These are phyloP conservation scores for Wickerhamiella sergipiensis DNA, from an alignment of 805 yeast genomes.

Conservation along the genomic window DNA sequence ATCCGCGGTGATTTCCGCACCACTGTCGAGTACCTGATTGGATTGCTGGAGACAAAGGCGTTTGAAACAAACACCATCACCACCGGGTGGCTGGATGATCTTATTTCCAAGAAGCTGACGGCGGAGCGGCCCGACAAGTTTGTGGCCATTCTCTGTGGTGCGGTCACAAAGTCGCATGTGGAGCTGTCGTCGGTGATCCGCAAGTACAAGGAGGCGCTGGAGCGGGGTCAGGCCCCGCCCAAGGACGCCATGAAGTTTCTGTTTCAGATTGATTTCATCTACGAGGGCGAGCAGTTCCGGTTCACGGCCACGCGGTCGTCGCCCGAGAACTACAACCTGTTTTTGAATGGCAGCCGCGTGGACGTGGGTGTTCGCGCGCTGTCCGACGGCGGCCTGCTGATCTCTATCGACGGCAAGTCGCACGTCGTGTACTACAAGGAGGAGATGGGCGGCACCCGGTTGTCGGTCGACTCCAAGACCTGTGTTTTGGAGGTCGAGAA, in stretches of 20 bases:
- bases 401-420: slow-evolving; percentile 81
- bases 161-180: slow-evolving; percentile 87
- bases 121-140: slow-evolving; percentile 93
- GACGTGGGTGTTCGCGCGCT: slow-evolving; percentile 79
- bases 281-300: slow-evolving; percentile 84
- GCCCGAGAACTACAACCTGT: slow-evolving; percentile 68
- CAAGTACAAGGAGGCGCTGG: slow-evolving; percentile 64
- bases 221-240: slow-evolving; percentile 89
- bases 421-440: slow-evolving; percentile 97
- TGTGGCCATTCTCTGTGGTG: slow-evolving; percentile 92
- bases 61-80: slow-evolving; percentile 94
- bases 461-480: slow-evolving; percentile 90
- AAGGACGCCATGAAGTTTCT: slow-evolving; percentile 71
- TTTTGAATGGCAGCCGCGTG: slow-evolving; percentile 84
- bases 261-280: slow-evolving; percentile 87
- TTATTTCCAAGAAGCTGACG: slow-evolving; percentile 83
- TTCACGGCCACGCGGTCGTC: slow-evolving; percentile 94
- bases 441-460: slow-evolving; percentile 87
- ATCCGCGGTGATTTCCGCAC: slow-evolving; percentile 98
- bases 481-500: slow-evolving; percentile 88
- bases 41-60: slow-evolving; percentile 88
- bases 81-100: slow-evolving; percentile 97
- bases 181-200: slow-evolving; percentile 55
- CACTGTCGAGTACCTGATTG: slow-evolving; percentile 92
- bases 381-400: slow-evolving; percentile 86